These are phyloP conservation scores for Cylindrotheca closterium DNA, from an alignment of 108 stramenopile genomes.

Conservation along the genomic window DNA sequence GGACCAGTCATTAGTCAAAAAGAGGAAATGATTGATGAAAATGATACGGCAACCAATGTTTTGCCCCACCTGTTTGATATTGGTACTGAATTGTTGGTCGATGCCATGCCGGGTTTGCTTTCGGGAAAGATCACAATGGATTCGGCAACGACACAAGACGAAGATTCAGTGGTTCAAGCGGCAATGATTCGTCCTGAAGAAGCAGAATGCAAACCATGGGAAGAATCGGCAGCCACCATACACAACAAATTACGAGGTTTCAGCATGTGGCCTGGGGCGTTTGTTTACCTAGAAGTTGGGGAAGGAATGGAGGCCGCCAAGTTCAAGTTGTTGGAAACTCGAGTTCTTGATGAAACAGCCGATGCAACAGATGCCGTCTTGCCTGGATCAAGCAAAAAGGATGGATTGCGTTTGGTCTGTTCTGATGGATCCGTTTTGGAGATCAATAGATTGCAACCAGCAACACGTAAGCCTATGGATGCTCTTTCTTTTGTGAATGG, in stretches of 20 bases:
- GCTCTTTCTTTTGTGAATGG: slow-evolving; percentile 95
- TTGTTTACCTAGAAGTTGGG: slow-evolving; percentile 69
- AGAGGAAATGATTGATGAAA: slow-evolving; percentile 60
- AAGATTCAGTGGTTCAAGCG: slow-evolving; percentile 75
- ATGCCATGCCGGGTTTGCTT: slow-evolving; percentile 75
- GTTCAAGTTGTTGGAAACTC: slow-evolving; percentile 69
- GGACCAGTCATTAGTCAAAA: slow-evolving; percentile 90
- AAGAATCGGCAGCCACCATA: slow-evolving; percentile 66
- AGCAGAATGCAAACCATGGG: slow-evolving; percentile 61
- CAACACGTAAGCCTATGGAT: slow-evolving; percentile 88
- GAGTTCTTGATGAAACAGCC: slow-evolving; percentile 51
- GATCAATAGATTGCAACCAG: slow-evolving; percentile 85
- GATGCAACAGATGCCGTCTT: slow-evolving; percentile 50
- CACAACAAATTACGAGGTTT: slow-evolving; percentile 93
- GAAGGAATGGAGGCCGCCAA: slow-evolving; percentile 54
- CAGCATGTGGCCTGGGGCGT: slow-evolving; percentile 94
- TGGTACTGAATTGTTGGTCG: slow-evolving; percentile 81
- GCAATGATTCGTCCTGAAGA: slow-evolving; percentile 81
- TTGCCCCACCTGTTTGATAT: slow-evolving; percentile 86
- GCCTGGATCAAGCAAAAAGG: slow-evolving; percentile 70
- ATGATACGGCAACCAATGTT: slow-evolving; percentile 83
- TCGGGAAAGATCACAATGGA: slow-evolving; percentile 72
- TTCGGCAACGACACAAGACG: slow-evolving; percentile 83
- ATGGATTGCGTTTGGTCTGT: slow-evolving; percentile 84
- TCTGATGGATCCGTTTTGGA: slow-evolving; percentile 91